phyloP scores from a whole-genome alignment of 768 basidiomycete species.

The Saitozyma sp. region DNA sequence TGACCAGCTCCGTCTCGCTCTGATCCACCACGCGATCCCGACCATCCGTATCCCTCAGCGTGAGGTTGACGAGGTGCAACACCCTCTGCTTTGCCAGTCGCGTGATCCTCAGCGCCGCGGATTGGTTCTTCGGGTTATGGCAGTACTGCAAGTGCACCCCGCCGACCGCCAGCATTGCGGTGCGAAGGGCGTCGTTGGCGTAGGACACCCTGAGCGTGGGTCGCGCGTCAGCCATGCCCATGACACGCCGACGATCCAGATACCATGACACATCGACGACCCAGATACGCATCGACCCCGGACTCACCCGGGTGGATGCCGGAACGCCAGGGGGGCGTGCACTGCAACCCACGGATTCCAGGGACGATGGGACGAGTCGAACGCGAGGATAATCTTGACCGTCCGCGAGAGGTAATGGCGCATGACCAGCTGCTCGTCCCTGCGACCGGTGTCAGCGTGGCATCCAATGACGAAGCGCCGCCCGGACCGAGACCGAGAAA shows the following conservation, averaged over 20 bases:
- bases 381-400: conserved; percentile 39
- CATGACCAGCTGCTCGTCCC: conserved; percentile 36
- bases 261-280: no score
- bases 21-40: conserved; percentile 7
- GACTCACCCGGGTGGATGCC: conserved; percentile 22
- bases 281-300: no score
- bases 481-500: not conserved
- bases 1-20: conserved; percentile 26
- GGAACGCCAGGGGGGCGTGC: conserved; percentile 33
- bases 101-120: conserved; percentile 22
- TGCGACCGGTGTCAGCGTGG: not conserved
- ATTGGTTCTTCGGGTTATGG: conserved; percentile 18
- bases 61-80: conserved; percentile 19
- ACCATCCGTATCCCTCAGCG: conserved; percentile 6
- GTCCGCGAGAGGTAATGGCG: conserved; percentile 39
- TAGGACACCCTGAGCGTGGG: conserved; percentile 16
- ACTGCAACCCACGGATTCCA: conserved; percentile 40
- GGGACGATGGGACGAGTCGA: conserved; percentile 22
- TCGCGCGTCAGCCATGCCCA: not conserved
- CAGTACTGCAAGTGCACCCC: conserved; percentile 37
- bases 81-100: conserved; percentile 20
- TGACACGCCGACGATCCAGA: not conserved
- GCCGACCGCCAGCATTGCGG: conserved; percentile 37
- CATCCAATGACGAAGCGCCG: no score
- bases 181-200: conserved; percentile 35